Percentiles rank a stretch among this genome's conserved stretches.
These are phyloP conservation scores for Candida nitratophila DNA, from an alignment of 805 yeast genomes.

Conservation along the genomic window DNA sequence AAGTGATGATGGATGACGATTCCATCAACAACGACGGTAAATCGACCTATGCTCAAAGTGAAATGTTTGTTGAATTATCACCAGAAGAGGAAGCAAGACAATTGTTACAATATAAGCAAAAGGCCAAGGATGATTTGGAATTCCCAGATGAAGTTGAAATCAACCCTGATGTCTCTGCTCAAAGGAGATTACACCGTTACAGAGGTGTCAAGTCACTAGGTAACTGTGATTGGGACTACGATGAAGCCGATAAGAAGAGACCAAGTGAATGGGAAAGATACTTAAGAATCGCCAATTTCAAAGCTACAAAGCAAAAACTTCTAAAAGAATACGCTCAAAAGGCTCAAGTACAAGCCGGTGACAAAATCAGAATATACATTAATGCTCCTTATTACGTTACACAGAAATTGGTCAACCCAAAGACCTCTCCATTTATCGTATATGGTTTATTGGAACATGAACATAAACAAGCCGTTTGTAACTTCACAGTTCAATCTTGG, in stretches of 20 bases:
- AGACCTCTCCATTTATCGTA: slow-evolving; percentile 46
- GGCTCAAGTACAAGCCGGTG: slow-evolving; percentile 54
- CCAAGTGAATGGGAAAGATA: slow-evolving; percentile 78
- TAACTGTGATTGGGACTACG: slow-evolving; percentile 79
- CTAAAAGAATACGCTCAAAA: slow-evolving; percentile 49
- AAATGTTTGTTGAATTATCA: slow-evolving; percentile 63
- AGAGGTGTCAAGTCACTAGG: slow-evolving; percentile 83
- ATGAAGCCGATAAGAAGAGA: slow-evolving; percentile 63
- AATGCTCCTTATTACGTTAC: slow-evolving; percentile 45
- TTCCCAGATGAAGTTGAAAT: slow-evolving; percentile 95
- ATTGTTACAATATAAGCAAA: slow-evolving; percentile 54
- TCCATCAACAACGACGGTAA: slow-evolving; percentile 22
- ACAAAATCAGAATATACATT: slow-evolving; percentile 51
- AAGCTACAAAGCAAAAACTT: slow-evolving; percentile 64
- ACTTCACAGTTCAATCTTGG: slow-evolving; percentile 80
- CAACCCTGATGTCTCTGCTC: slow-evolving; percentile 66
- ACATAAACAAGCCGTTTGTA: slow-evolving; percentile 76
- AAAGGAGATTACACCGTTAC: slow-evolving; percentile 67
- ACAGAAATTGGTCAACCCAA: slow-evolving; percentile 36
- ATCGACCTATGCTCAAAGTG: slow-evolving; percentile 27
- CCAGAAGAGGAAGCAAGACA: slow-evolving; percentile 83
- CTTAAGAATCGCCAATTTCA: slow-evolving; percentile 67
- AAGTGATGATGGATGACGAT: slow-evolving; percentile 23
- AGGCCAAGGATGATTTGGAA: slow-evolving; percentile 78
- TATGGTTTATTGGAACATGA: slow-evolving; percentile 81